Conservation (phyloP, 2,329 filamentous ascomycete genomes). For the Curvularia sp. region DNA sequence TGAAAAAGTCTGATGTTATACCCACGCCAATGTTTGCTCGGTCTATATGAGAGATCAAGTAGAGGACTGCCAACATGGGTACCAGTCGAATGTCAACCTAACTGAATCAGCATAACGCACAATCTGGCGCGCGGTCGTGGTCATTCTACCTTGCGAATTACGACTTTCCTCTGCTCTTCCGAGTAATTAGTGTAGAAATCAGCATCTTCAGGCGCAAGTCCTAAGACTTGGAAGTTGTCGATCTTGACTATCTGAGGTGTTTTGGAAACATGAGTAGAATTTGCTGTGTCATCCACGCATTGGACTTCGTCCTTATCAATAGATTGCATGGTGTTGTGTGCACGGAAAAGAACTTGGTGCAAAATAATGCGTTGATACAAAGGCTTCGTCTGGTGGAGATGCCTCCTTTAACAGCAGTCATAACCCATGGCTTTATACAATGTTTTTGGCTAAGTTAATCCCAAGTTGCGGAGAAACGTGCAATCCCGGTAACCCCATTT, state of each 20-base stretch:
- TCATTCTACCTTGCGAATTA: slow-evolving; percentile 30
- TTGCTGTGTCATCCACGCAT: slow-evolving; percentile 30
- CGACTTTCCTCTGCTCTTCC: slow-evolving; percentile 58
- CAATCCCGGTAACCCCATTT: slow-evolving; percentile 7
- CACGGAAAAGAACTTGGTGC: background rate
- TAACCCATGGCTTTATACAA: slow-evolving; percentile 6
- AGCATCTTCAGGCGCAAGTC: slow-evolving; percentile 30
- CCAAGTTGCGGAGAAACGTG: slow-evolving; percentile 6
- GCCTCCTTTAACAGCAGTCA: too few relatives aligned
- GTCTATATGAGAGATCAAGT: slow-evolving; percentile 59
- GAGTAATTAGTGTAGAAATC: slow-evolving; percentile 34
- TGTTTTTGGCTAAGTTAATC: background rate
- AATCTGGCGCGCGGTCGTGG: background rate
- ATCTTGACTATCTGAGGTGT: slow-evolving; percentile 34
- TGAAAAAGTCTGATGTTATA: background rate
- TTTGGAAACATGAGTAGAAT: slow-evolving; percentile 27
- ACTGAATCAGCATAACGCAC: background rate
- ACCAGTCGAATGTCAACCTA: slow-evolving; percentile 37
- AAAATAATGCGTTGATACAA: background rate
- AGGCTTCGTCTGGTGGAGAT: background rate
- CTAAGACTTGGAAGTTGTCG: slow-evolving; percentile 37
- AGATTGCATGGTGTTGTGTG: slow-evolving; percentile 17
- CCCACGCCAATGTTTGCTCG: slow-evolving; percentile 66
- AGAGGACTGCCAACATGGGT: slow-evolving; percentile 54
- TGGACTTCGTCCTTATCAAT: slow-evolving; percentile 36